Conservation (phyloP, 495 filamentous ascomycete species). For the Penicillium longicatenatum region DNA sequence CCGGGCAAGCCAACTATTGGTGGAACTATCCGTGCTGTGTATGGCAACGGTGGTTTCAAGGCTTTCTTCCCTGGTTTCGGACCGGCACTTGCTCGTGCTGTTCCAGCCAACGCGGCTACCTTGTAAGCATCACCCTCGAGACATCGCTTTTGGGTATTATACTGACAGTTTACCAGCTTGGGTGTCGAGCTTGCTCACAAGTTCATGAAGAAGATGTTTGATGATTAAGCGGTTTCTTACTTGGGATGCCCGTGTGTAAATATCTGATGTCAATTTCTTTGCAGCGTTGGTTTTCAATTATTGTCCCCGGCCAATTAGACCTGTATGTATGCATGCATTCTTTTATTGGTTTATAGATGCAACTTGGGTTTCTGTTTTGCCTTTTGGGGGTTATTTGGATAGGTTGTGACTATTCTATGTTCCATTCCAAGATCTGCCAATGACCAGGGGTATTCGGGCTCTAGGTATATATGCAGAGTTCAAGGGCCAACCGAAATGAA, state of each 20-base stretch:
- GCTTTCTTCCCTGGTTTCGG: constrained; percentile 98
- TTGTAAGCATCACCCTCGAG: constrained; percentile 42
- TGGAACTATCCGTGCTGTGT: constrained; percentile 75
- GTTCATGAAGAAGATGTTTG: constrained; percentile 74
- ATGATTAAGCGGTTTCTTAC: constrained; percentile 18
- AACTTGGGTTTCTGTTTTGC: background rate
- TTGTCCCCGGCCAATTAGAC: constrained; percentile 1
- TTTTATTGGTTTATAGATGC: background rate
- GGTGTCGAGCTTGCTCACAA: constrained; percentile 83
- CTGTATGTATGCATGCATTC: background rate
- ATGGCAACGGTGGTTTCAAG: constrained; percentile 76
- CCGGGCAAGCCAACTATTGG: constrained; percentile 84
- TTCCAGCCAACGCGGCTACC: constrained; percentile 88
- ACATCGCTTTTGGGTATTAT: background rate
- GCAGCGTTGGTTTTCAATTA: constrained; percentile 16
- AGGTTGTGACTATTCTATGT: background rate
- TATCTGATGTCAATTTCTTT: constrained; percentile 9
- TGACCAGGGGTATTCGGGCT: background rate
- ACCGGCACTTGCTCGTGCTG: constrained; percentile 87
- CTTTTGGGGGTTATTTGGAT: background rate
- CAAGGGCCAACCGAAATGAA: too few relatives aligned
- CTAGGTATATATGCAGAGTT: background rate
- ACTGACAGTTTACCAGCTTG: constrained; percentile 46
- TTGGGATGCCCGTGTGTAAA: background rate
- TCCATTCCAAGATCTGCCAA: background rate